Conservation (phyloP, 441 rosid genomes). For the Adansonia gregorii region DNA sequence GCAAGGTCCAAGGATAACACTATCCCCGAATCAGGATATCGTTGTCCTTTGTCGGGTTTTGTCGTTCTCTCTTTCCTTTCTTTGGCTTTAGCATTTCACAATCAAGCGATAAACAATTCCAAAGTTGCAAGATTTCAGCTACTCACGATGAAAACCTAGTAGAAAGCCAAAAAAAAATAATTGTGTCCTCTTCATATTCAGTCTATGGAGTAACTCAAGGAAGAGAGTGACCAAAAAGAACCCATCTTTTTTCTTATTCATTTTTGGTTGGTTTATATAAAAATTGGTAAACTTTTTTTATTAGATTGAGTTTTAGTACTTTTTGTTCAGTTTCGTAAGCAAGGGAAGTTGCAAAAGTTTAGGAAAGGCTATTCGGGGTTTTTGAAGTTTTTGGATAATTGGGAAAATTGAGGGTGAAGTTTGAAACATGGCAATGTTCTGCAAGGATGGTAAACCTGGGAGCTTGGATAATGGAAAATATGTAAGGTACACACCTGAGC, state of each 20-base stretch:
- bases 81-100: slow-evolving; percentile 27
- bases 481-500: slow-evolving; percentile 97
- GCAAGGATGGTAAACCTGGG: slow-evolving; percentile 77
- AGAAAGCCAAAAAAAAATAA: neutral
- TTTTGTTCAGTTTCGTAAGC: neutral
- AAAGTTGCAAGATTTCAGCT: slow-evolving; percentile 27
- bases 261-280: neutral
- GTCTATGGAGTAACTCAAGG: neutral
- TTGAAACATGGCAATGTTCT: slow-evolving; percentile 77
- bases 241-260: neutral
- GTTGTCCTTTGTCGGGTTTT: slow-evolving; percentile 44
- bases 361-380: too few species aligned
- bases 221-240: neutral
- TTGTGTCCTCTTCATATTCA: slow-evolving; percentile 19
- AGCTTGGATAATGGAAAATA: slow-evolving; percentile 91
- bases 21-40: slow-evolving; percentile 40
- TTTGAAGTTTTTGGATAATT: too few species aligned
- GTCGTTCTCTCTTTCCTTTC: slow-evolving; percentile 1
- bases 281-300: neutral
- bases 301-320: slow-evolving; percentile 2
- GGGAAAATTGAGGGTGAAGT: slow-evolving; percentile 20
- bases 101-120: slow-evolving; percentile 26
- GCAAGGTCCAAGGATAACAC: slow-evolving; percentile 37
- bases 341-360: too few species aligned
- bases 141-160: neutral